Conservation (phyloP, 192 early-diverging fungal species). For the Martensiomyces pterosporus region DNA sequence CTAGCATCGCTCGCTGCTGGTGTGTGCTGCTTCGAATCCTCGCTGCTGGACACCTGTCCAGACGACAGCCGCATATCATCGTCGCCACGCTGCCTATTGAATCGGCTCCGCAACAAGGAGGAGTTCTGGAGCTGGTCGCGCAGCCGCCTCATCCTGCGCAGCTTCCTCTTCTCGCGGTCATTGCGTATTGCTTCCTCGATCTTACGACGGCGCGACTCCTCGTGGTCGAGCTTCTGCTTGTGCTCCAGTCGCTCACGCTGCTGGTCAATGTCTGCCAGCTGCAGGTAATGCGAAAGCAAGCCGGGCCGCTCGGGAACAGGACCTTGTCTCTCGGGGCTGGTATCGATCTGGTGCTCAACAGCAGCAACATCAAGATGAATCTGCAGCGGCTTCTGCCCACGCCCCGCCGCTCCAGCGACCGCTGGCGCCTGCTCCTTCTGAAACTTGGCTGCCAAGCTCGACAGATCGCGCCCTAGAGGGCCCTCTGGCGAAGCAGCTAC, state of each 20-base stretch:
- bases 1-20: too few relatives aligned
- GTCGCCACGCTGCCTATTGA: neutral
- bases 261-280: constrained; percentile 20
- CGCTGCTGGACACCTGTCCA: neutral
- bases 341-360: constrained; percentile 11
- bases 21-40: neutral
- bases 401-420: constrained; percentile 2
- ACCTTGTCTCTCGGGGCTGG: too few relatives aligned
- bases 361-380: constrained; percentile 18
- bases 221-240: neutral
- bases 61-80: too few relatives aligned
- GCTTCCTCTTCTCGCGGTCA: neutral
- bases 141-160: neutral
- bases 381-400: constrained; percentile 11
- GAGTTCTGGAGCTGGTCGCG: neutral
- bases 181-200: too few relatives aligned
- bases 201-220: neutral
- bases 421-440: neutral
- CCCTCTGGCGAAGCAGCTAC: too few relatives aligned
- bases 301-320: constrained; percentile 5
- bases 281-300: constrained; percentile 19
- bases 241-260: constrained; percentile 16
- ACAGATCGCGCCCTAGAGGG: constrained; percentile 1
- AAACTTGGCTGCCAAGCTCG: constrained; percentile 1
- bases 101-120: neutral